Evolutionary conservation across 768 basidiomycete genomes (phyloP), one percentile per base, ranked within the genome.

Genomic region (Gyrodon lividus): DNA sequence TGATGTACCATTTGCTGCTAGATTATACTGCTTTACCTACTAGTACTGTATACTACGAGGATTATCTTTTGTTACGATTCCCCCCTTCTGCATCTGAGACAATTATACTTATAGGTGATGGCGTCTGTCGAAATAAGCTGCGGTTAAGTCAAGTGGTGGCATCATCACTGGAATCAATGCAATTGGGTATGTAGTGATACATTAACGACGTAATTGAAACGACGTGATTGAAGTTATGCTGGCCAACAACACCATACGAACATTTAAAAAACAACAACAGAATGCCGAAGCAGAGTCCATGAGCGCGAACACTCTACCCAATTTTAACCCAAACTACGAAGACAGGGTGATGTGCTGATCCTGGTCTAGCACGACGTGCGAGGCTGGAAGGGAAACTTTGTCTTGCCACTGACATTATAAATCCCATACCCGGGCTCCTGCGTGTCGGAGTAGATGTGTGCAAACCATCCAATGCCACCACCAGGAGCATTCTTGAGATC

Each of bases 241-340:
- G 22, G 6, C 24, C 40, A 12, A 24, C 23, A 13, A 22, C 16
- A 19, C 5, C 17, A 39, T 22, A 16, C n/a, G n/a, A 23, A 16
- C 13, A 46, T 6, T n/a, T 20, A 33, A 37, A 20, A 46, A 46
- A 28, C 43, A 19, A 13, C 60, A 98, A 86, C 93, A 98, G 88
- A 83, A 86, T 19, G 98, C 98, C 72, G 96, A 98, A 66, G 97
- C 98, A 66, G 87, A 98, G 84, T 99, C 93, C 74, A 91, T 98
- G 90, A 92, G 96, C 79, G 92, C 85, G 46, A 46, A 54, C 98
- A 57, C 80, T 99, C 92, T 60, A 96, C 95, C 77, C 94, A 96
- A 33, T n/a, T n/a, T n/a, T n/a, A n/a, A n/a, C n/a, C n/a, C n/a
- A n/a, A n/a, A n/a, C n/a, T n/a, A n/a, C n/a, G n/a, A n/a, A n/a